Evolutionary conservation across 345 rosid species (phyloP), one percentile per base, ranked within the genome.

Genomic region (Linum tenue): DNA sequence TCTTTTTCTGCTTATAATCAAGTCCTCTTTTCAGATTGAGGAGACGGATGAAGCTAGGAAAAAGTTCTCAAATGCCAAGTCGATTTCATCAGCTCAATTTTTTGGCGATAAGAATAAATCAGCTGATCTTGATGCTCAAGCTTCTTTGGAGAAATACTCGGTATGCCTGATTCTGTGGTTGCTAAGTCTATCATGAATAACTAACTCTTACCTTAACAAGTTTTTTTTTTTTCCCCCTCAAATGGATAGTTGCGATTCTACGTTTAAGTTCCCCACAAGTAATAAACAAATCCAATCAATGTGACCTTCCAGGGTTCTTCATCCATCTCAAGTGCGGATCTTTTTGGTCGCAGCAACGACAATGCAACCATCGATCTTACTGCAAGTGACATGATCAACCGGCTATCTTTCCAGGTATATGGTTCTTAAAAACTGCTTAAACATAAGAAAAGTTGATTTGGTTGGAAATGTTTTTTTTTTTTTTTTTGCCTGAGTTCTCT

Each of bases 1-100:
- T 14, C 17, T 12, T 31, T 5, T 58, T 5, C 37, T 22, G 61
- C 61, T 37, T 3, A 58, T 14, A 9, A 22, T 64, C 7, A 31
- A 48, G 5, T 76, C n/a, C 39, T 75, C 1, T 51, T 71, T 57
- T 73, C 79, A 95, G 97, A 78, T 86, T 74, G 82, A 87, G 72
- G 99, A 95, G 77, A 76, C 88, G 35, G 98, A 95, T 79, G 98
- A 95, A 77, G 99, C 99, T 40, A 83, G 97, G 79, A 91, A 83
- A 83, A 95, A 91, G 82, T 95, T 89, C 77, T 77, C 94, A 41
- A 91, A 87, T 70, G 99, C 99, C 22, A 95, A 95, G 69, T 86
- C 99, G 5, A 95, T 95, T 69, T 95, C 99, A 57, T 95, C 99
- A 14, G 83, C 97, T 10, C 99, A 95, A 65, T 95, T 12, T 67